Percentiles rank a stretch among this genome's conserved stretches.
phyloP scores from a whole-genome alignment of 306 rosid genomes.

The Gillenia trifoliata region DNA sequence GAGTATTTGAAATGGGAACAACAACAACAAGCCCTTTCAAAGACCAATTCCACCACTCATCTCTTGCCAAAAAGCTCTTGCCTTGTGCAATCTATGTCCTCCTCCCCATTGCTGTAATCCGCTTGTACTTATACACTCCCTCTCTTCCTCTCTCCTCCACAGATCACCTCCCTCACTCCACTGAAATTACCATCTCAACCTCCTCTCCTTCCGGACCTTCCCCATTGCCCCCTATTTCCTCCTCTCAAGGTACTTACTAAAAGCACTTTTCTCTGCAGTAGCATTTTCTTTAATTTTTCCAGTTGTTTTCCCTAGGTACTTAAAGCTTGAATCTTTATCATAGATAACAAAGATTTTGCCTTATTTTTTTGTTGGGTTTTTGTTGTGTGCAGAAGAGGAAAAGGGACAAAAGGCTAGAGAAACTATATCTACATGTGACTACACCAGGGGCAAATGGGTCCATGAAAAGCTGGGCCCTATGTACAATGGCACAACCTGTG shows the following conservation, averaged over 20 bases:
- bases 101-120: conserved; percentile 59
- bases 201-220: conserved; percentile 20
- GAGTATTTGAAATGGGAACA: conserved; percentile 33
- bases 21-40: conserved; percentile 39
- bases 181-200: conserved; percentile 17
- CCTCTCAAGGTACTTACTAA: conserved; percentile 7
- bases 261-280: not conserved
- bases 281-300: conserved; percentile 9
- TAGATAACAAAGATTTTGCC: not conserved
- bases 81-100: conserved; percentile 56
- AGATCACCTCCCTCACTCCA: conserved; percentile 31
- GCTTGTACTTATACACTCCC: conserved; percentile 55
- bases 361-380: conserved; percentile 4
- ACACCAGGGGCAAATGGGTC: conserved; percentile 68
- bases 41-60: conserved; percentile 26
- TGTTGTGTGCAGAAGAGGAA: conserved; percentile 39
- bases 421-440: conserved; percentile 47
- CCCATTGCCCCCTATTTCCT: not conserved
- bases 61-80: conserved; percentile 41
- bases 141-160: conserved; percentile 32
- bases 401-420: conserved; percentile 19
- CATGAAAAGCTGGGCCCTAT: conserved; percentile 56
- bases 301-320: not conserved
- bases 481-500: conserved; percentile 78
- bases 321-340: not conserved